Evolutionary conservation across 2,329 filamentous ascomycete genomes (phyloP), one percentile per base, ranked within the genome.

Genomic region (Cercospora nicotianae): DNA sequence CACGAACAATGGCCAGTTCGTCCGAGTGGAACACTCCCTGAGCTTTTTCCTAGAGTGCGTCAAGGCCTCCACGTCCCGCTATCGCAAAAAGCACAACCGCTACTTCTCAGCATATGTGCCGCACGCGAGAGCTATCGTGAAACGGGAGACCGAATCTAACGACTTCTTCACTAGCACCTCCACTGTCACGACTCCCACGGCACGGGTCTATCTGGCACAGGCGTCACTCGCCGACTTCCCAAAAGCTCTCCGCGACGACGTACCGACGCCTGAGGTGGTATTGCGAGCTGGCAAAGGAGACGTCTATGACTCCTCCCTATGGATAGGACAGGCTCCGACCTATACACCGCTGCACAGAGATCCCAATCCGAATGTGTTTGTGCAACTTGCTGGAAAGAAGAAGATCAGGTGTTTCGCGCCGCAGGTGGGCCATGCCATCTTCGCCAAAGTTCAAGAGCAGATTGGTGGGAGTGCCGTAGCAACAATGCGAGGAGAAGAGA

Each of bases 331-430:
- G 13, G 88, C 93, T 45, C 93, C 93, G 0, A 97, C 94, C 0
- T 93, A 93, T 73, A 97, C 95, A 0, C 93, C 95, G 3, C 83
- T 97, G 3, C 95, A 99, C 79, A 87, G 91, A 64, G 95, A 99
- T 75, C 95, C 95, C 0, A 98, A 98, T 75, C 93, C 93, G 0
- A 99, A 99, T 76, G 75, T 97, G 0, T 97, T 98, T 77, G 87
- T 92, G 57, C 95, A 99, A 79, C 79, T 98, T 12, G 87, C 87
- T 16, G 88, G 92, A 3, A 79, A 77, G 62, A 99, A 99, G 79
- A 77, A 81, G 0, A 83, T 97, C 16, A 85, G 93, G n/a, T 77
- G 97, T 12, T 83, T 94, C 67, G 81, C 84, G 4, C 93, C 93
- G 0, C 75, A 79, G 0, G 75, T 83, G 3, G 95, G 95, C 0